Evolutionary conservation across 306 rosid species (phyloP).

Genomic region (Sicyos baderoa): DNA sequence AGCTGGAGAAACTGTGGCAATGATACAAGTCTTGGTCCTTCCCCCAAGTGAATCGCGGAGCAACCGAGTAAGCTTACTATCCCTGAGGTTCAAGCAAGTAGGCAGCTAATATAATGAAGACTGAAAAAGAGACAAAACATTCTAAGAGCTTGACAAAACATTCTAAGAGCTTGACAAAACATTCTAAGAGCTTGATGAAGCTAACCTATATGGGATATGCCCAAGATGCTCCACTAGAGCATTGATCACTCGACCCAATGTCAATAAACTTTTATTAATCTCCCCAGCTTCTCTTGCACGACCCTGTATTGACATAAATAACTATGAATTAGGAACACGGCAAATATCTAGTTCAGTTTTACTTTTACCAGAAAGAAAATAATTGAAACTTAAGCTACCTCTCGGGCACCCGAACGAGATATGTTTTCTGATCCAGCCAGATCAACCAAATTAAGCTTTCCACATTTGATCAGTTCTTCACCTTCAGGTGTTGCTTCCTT

Average conservation of each 20-base stretch:
- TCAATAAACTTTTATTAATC: constrained; percentile 92
- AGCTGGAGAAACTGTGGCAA: constrained; percentile 96
- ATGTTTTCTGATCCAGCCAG: constrained; percentile 96
- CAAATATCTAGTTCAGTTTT: not conserved
- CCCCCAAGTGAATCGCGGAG: constrained; percentile 99
- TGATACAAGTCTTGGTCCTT: constrained; percentile 95
- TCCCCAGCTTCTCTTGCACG: constrained; percentile 99
- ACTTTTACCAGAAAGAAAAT: not conserved
- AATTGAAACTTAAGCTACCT: constrained; percentile 39
- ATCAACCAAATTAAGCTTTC: constrained; percentile 91
- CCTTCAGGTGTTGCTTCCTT: constrained; percentile 98
- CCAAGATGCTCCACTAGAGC: constrained; percentile 99
- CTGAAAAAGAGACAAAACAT: not conserved
- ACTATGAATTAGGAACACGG: constrained; percentile 18
- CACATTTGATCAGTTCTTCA: constrained; percentile 93
- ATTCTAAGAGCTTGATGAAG: not conserved
- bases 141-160: too few species aligned
- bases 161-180: too few species aligned
- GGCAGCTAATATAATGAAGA: constrained; percentile 9
- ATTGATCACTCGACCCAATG: constrained; percentile 85
- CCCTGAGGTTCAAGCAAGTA: constrained; percentile 42
- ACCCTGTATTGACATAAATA: constrained; percentile 47
- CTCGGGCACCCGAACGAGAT: constrained; percentile 97
- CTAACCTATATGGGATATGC: constrained; percentile 86
- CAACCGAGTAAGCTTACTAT: constrained; percentile 91